Evolutionary conservation across 75 land plant species (phyloP), one percentile per base, ranked within the genome.

Genomic region (Pseudotsuga menziesii): DNA sequence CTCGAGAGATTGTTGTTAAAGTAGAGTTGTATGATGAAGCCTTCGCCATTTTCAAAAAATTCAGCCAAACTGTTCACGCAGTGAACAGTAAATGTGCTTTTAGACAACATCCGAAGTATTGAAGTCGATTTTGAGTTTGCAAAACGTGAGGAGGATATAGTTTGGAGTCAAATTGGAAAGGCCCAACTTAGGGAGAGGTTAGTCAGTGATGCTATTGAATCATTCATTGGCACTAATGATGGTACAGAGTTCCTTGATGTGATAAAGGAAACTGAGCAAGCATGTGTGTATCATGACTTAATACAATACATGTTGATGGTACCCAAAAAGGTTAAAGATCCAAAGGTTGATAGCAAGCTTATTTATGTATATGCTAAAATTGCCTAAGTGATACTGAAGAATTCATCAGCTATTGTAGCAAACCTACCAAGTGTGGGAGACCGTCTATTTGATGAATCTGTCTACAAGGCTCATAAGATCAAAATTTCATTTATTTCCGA

Each of bases 191-290:
- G 93, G 75, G 98, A 97, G 67, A 98, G 99, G 3, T 73, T 94
- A 26, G 95, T 97, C 64, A 94, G 99, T 71, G 99, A 97, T 80
- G 99, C 99, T n/a, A 97, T 97, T 81, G 99, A 97, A 75, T 97
- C 99, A 58, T 94, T 97, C 64, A 97, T 97, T 76, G 89, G 93
- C 55, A 98, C 99, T 41, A 92, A 94, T 75, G 99, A 97, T 91
- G 92, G 93, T 16, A 92, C 98, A 55, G 87, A 94, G 58, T 97
- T 94, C 80, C 75, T 89, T 29, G 99, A 94, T 41, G 99, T 97
- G 36, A 97, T 97, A 63, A 78, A 83, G 39, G 95, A 88, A 27
- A 91, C 98, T 35, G 91, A 86, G 75, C 79, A 87, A 74, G 87
- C 83, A 22, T 73, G 85, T 83, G 98, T 87, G 2, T 94, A 89